Percentiles rank a stretch among this genome's conserved stretches.
Evolutionary conservation across 106 monocot genomes (phyloP).

Genomic region (Alisma plantagoaquatica): DNA sequence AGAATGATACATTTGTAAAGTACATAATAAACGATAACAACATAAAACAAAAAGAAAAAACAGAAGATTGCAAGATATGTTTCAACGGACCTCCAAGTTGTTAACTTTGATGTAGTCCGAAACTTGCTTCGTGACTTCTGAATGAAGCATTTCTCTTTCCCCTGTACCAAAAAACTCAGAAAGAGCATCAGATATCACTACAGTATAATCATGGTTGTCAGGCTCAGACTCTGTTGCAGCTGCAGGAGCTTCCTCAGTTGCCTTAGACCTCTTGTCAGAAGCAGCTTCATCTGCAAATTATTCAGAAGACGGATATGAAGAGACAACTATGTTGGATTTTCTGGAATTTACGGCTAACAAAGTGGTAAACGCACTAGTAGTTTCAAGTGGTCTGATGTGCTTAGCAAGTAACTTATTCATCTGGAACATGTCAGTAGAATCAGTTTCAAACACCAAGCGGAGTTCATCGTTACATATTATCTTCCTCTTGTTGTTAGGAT

Average conservation of each 20-base stretch:
- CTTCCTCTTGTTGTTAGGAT: constrained; percentile 91
- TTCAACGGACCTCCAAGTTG: constrained; percentile 52
- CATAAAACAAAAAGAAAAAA: neutral
- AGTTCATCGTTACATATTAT: constrained; percentile 94
- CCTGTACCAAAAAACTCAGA: constrained; percentile 63
- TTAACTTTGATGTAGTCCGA: constrained; percentile 85
- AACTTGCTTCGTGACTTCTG: constrained; percentile 57
- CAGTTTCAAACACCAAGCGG: constrained; percentile 86
- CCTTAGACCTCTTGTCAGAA: constrained; percentile 42
- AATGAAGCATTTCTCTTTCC: constrained; percentile 68
- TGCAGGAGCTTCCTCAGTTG: constrained; percentile 30
- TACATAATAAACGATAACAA: neutral
- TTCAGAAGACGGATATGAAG: constrained; percentile 8
- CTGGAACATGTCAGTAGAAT: constrained; percentile 95
- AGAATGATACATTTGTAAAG: neutral
- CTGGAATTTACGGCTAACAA: neutral
- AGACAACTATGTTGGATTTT: too few species aligned
- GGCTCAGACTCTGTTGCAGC: constrained; percentile 12
- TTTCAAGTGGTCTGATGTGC: constrained; percentile 67
- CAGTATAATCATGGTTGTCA: constrained; percentile 14
- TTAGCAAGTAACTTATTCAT: constrained; percentile 93
- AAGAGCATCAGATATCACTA: constrained; percentile 68
- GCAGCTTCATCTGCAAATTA: constrained; percentile 45
- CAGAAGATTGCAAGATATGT: neutral
- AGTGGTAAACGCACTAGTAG: constrained; percentile 31